Base-by-base conservation (phyloP, 768 basidiomycete species). In the Pisolithus microcarpus region DNA sequence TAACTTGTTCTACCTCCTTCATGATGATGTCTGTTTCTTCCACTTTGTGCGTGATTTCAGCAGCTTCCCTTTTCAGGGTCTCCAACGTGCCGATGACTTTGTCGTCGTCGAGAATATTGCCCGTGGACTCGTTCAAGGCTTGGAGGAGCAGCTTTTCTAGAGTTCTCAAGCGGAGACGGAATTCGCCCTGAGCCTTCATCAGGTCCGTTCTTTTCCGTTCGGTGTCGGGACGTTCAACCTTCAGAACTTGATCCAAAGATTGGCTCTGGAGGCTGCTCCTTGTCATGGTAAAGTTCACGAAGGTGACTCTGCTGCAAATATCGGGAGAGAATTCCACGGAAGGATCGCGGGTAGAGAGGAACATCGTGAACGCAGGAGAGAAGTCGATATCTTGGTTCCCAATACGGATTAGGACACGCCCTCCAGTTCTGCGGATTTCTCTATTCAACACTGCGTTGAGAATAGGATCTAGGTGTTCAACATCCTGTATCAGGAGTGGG, bases 281-380 rank as follows among this genome's bases (percentile, higher is more conserved):
- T 0, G 96, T 99, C 95, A 99, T 99, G 24, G 94, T 95, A 69
- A 93, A 94, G 72, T 92, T 94, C 71, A 94, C 91, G 60, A 94
- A 92, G 0, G 88, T 91, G 24, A 95, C 91, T 53, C 96, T 83
- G 74, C 92, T 95, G 75, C 95, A 98, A 59, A 99, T 94, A 66
- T 99, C 96, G 3, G 96, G 93, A 11, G 95, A 90, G 70, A 99
- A 97, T 61, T 97, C 93, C 55, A 96, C 87, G 0, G 95, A 95
- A 2, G 96, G 94, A 66, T 99, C 94, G 19, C 96, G 76, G 10
- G 96, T 99, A 2, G 95, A 91, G 40, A 99, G 77, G 81, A 99
- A 99, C 91, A 99, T 94, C 5, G 91, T 96, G 76, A 99, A 99
- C n/a, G 96, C 85, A 6, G 96, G 96, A 0, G 96, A 99, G 67